These are phyloP conservation scores for Brasilioporus rufonigricans DNA, from an alignment of 768 basidiomycete species.

Conservation along the genomic window DNA sequence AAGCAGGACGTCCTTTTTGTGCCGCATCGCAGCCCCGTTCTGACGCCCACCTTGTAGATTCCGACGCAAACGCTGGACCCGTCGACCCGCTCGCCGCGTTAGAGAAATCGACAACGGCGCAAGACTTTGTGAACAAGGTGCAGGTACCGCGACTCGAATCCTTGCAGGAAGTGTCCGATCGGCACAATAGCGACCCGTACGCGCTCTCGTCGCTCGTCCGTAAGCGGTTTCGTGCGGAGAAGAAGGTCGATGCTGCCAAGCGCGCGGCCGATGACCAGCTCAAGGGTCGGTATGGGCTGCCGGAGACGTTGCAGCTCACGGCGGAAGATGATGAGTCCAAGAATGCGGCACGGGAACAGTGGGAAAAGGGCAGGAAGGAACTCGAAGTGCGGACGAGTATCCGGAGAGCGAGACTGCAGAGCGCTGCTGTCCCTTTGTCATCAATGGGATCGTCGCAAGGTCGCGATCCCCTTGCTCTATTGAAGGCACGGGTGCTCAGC, in stretches of 20 bases:
- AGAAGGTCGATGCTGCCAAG: conserved; percentile 73
- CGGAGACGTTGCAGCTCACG: conserved; percentile 61
- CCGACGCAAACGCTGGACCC: conserved; percentile 59
- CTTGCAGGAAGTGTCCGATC: conserved; percentile 73
- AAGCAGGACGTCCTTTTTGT: conserved; percentile 12
- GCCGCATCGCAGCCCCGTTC: too few relatives aligned
- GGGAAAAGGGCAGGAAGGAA: conserved; percentile 53
- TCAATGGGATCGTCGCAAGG: conserved; percentile 15
- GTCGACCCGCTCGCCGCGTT: conserved; percentile 83
- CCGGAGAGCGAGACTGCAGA: conserved; percentile 48
- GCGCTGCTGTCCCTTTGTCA: conserved; percentile 27
- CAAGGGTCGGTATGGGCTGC: conserved; percentile 75
- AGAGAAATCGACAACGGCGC: conserved; percentile 83
- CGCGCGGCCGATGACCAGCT: conserved; percentile 67
- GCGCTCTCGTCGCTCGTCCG: conserved; percentile 69
- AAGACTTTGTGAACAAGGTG: conserved; percentile 68
- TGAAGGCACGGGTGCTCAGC: conserved; percentile 56
- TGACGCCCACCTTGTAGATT: conserved; percentile 44
- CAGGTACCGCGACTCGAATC: conserved; percentile 80
- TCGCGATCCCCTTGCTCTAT: conserved; percentile 35
- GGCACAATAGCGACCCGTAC: conserved; percentile 86
- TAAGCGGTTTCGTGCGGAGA: conserved; percentile 82
- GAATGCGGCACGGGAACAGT: conserved; percentile 61
- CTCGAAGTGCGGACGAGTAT: conserved; percentile 41
- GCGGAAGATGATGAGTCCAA: conserved; percentile 61